Percentiles rank a stretch among this genome's conserved stretches.
These are phyloP conservation scores for Lasiodiplodia gonubiensis DNA, from an alignment of 2,329 filamentous ascomycete genomes.

Conservation along the genomic window DNA sequence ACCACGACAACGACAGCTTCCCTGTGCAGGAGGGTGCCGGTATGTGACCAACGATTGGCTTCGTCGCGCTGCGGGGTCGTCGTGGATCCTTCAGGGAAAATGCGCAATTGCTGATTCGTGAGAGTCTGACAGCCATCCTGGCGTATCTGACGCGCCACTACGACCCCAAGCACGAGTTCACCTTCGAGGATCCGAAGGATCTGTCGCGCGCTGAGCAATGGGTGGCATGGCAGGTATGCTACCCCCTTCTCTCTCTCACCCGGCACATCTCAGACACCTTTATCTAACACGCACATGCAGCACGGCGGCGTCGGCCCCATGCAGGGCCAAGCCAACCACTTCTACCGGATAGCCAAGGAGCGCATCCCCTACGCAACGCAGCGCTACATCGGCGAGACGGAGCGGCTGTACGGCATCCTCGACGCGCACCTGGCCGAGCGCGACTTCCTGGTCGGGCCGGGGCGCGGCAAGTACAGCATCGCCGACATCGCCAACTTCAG, in stretches of 20 bases:
- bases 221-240: constrained; percentile 62
- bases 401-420: constrained; percentile 54
- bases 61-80: neutral
- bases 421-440: constrained; percentile 46
- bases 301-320: constrained; percentile 41
- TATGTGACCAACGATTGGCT: constrained; percentile 28
- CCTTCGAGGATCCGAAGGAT: constrained; percentile 55
- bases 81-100: neutral
- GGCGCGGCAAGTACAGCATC: constrained; percentile 52
- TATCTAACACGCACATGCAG: neutral
- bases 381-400: constrained; percentile 55
- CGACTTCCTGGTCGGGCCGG: constrained; percentile 54
- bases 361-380: constrained; percentile 53
- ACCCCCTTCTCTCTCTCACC: neutral
- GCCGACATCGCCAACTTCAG: constrained; percentile 54
- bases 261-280: neutral
- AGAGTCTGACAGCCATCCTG: constrained; percentile 41
- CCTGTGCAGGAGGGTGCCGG: constrained; percentile 54
- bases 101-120: neutral
- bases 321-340: constrained; percentile 49
- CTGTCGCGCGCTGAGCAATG: constrained; percentile 61
- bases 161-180: constrained; percentile 54
- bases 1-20: constrained; percentile 67
- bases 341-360: constrained; percentile 51
- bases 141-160: constrained; percentile 53